These are phyloP conservation scores for Chalaropsis ovoidea DNA, from an alignment of 2,329 filamentous ascomycete genomes.

Conservation along the genomic window DNA sequence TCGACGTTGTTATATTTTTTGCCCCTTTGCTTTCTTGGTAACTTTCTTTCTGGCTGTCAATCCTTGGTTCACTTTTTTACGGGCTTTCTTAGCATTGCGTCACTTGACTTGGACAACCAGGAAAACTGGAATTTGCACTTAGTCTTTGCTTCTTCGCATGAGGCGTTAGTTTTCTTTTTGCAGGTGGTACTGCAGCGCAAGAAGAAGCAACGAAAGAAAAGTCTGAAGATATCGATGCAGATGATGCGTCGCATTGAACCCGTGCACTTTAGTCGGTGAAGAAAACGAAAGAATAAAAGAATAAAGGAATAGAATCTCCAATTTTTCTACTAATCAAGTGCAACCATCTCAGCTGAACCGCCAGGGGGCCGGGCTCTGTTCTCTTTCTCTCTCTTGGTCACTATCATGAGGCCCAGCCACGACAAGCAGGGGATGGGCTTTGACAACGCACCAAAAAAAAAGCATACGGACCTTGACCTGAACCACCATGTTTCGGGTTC, in stretches of 20 bases:
- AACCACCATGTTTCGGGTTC: neutral
- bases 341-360: conserved; percentile 7
- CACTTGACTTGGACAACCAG: neutral
- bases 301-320: neutral
- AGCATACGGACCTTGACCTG: neutral
- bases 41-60: neutral
- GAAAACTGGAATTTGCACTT: neutral
- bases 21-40: neutral
- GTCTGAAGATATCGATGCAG: neutral
- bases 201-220: neutral
- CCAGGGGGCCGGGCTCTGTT: neutral
- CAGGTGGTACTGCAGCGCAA: neutral
- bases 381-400: neutral
- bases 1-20: neutral
- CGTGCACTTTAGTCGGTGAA: neutral
- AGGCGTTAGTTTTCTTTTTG: neutral
- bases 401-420: neutral
- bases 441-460: conserved; percentile 1
- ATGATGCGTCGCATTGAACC: neutral
- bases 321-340: neutral
- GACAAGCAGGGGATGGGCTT: neutral
- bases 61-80: neutral
- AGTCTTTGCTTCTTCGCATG: neutral
- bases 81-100: neutral
- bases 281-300: neutral